Base-by-base conservation (phyloP, 1,139 yeast genomes). In the Pichia sp. region DNA sequence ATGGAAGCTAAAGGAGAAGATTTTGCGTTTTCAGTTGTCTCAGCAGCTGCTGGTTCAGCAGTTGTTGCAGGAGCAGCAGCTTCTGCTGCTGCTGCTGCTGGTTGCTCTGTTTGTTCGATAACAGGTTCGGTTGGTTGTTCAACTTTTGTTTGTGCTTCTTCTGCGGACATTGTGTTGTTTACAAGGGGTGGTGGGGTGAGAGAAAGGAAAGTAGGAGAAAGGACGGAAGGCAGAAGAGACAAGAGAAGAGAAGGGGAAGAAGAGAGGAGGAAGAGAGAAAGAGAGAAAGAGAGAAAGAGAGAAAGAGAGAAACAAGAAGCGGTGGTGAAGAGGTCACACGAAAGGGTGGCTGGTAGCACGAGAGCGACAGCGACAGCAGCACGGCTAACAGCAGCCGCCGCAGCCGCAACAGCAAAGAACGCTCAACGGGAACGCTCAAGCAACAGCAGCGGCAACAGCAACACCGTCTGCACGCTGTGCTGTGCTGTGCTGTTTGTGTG, bases 1-100 rank as follows among this genome's bases (percentile, higher is more conserved):
- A 38, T 39, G n/a, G 51, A 22, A 24, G 41, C 47, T 17, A 36
- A 22, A 10, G 34, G 15, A 4, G 43, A 37, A 6, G 28, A 17
- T n/a, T 39, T 35, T 20, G 40, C 51, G 21, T 45, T 45, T 22
- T 45, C 43, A 28, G 44, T 45, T 28, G 47, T n/a, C 15, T 17
- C 18, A 17, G 32, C 32, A 18, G 15, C 32, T 22, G 24, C 24
- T 22, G 7, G 44, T 33, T 35, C 42, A 7, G 28, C 39, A 21
- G 26, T 40, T 17, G 32, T 37, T 21, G 20, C 33, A 17, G 18
- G 42, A 15, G 45, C 50, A n/a, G n/a, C n/a, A n/a, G n/a, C n/a
- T n/a, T n/a, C n/a, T n/a, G n/a, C n/a, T n/a, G n/a, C n/a, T n/a
- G n/a, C n/a, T n/a, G n/a, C n/a, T n/a, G n/a, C n/a, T n/a, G n/a